Evolutionary conservation across 2,329 filamentous ascomycete genomes (phyloP).

Genomic region (Fusarium ramigenum): DNA sequence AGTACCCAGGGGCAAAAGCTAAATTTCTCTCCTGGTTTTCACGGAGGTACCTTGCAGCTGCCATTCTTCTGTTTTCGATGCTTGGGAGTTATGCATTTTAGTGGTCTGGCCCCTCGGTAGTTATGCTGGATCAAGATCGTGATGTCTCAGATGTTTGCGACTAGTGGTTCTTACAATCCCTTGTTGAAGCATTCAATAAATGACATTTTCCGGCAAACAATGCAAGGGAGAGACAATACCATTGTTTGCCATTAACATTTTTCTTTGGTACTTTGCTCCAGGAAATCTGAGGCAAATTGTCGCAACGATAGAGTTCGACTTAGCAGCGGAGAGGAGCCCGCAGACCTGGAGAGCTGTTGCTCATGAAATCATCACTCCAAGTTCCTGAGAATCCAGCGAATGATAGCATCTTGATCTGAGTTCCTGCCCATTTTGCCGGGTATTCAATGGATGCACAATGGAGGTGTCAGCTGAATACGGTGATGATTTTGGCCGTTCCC

Average conservation of each 20-base stretch:
- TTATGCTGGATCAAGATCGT: background rate
- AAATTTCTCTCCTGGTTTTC: background rate
- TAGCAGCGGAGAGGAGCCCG: background rate
- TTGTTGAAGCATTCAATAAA: conserved; percentile 1
- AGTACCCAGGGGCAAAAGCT: conserved; percentile 16
- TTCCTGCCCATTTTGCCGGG: background rate
- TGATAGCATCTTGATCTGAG: background rate
- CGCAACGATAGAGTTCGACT: background rate
- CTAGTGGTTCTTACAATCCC: background rate
- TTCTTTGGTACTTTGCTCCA: background rate
- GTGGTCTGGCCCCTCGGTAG: background rate
- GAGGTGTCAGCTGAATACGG: background rate
- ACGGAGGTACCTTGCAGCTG: background rate
- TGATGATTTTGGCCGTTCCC: background rate
- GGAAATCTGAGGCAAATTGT: background rate
- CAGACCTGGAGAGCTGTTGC: background rate
- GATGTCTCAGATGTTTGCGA: conserved; percentile 14
- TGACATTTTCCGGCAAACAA: background rate
- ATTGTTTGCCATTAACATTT: fast-evolving
- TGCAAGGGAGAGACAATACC: background rate
- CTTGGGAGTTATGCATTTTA: background rate
- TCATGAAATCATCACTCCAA: background rate
- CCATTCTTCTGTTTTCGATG: background rate
- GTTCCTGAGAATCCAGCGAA: background rate
- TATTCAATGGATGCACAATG: background rate